Percentiles rank a stretch among this genome's conserved stretches.
phyloP scores from a whole-genome alignment of 306 rosid species.

The Cucumis hystrix region DNA sequence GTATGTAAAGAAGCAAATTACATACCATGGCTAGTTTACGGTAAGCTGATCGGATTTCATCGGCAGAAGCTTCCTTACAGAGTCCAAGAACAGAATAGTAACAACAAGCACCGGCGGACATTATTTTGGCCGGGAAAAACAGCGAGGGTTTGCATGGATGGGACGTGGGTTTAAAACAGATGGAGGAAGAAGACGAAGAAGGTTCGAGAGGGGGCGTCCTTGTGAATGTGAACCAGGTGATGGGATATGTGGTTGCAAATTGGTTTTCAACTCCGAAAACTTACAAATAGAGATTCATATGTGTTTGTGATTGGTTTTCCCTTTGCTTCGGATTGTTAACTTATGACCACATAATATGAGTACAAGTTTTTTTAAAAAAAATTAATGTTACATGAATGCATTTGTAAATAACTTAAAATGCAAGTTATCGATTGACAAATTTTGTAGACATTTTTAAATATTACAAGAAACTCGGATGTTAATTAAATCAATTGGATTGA shows the following conservation, averaged over 20 bases:
- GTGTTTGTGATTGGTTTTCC: background rate
- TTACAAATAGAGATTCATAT: too few species aligned
- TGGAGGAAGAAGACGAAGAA: background rate
- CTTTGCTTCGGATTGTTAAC: background rate
- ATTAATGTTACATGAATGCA: too few species aligned
- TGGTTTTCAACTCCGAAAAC: background rate
- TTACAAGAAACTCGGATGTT: too few species aligned
- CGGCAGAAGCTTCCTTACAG: background rate
- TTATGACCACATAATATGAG: background rate
- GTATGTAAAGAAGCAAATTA: background rate
- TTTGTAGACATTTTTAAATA: too few species aligned
- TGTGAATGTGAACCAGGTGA: background rate
- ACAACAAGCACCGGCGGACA: background rate
- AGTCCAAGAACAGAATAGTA: background rate
- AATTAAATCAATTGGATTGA: too few species aligned
- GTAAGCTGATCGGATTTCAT: background rate
- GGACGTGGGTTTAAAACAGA: background rate
- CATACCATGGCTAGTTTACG: background rate
- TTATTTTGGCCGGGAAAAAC: background rate
- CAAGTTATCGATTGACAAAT: too few species aligned
- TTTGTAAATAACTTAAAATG: too few species aligned
- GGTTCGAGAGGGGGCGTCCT: background rate
- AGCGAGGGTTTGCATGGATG: background rate
- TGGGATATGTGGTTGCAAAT: background rate
- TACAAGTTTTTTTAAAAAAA: too few species aligned